Base-by-base conservation (phyloP, 768 basidiomycete genomes). In the Rhizopogon roseolus region DNA sequence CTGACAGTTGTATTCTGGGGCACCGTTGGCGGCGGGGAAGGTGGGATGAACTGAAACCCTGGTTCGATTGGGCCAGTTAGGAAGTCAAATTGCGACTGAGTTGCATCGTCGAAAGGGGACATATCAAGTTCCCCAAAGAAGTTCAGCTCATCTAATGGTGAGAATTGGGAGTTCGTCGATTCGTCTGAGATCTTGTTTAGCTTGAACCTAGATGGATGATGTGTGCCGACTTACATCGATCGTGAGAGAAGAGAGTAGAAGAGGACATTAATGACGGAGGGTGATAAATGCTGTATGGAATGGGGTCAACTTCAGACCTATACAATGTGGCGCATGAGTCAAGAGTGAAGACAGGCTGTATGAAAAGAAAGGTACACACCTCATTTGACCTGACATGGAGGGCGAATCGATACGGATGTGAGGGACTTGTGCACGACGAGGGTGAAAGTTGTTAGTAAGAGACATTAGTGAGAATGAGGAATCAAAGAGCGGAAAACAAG, bases 51-150 rank as follows among this genome's bases (percentile, higher is more conserved):
- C 13, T 32, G 38, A 56, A 55, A 25, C 9, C 9, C 29, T 32
- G 7, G 29, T 32, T 32, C 29, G 1, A 32, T 3, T 32, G 29
- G 29, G 22, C 56, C 56, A 13, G 56, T 62, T 0, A 70, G 14
- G 46, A 14, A 62, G 0, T 7, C 29, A 13, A 13, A 29, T 19
- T 46, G 45, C 17, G 45, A 14, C 13, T 45, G 44, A 46, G 17
- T 19, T 32, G 39, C 17, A 8, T 19, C 17, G 19, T 5, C 5
- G 13, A 3, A 46, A 22, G 14, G 37, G 14, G 37, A n/a, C 16
- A 2, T 38, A 5, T 6, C 37, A 14, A 46, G 4, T 22, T 46
- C 29, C 13, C 1, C 13, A 8, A 32, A 13, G 17, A 2, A 4
- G 19, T 17, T 46, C 13, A 34, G 3, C 14, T 34, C 32, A 0